Base-by-base conservation (phyloP, 169 alveolate species). In the Cryptosporidium meleagridis region DNA sequence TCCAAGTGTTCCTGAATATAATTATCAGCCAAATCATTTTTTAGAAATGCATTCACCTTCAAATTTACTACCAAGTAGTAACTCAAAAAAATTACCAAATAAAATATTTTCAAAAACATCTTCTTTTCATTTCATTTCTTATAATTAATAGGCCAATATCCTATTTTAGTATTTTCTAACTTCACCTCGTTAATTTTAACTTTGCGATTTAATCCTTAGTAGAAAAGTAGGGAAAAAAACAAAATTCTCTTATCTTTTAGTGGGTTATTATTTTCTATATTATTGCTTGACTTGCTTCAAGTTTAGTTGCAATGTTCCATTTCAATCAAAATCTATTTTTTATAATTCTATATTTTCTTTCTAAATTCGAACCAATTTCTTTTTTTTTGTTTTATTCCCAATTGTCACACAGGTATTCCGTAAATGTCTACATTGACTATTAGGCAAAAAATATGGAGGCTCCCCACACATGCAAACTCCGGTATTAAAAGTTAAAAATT, bases 401-500 rank as follows among this genome's bases (percentile, higher is more conserved):
- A 29, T 35, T 65, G 48, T 48, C 86, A 73, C 86, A 73, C 52
- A 59, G 70, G 53, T 73, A 53, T 73, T 45, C 86, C 86, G 86
- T 73, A 73, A 72, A 37, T 55, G 86, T 73, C 86, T 73, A 73
- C 70, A 7, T 9, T 73, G 86, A 73, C 70, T 10, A 9, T 59
- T 59, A 8, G 35, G 26, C 8, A 18, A 51, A 33, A 16, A 44
- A 72, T 69, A 37, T 69, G 68, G 65, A 18, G 14, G 33, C 69
- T 58, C 85, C 85, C 33, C 85, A 44, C 58, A 26, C 67, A 55
- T 55, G 67, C 67, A 55, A 55, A 55, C 67, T 0, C 67, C 67
- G 67, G 67, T 55, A 55, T 55, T 55, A 55, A 55, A 55, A 55
- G 26, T 29, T 55, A 55, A 48, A 48, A 12, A 21, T 3, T 48